Evolutionary conservation across 1,284 basidiomycete genomes (phyloP), one percentile per base, ranked within the genome.

Genomic region (Microbotryum silenes-acaulis): DNA sequence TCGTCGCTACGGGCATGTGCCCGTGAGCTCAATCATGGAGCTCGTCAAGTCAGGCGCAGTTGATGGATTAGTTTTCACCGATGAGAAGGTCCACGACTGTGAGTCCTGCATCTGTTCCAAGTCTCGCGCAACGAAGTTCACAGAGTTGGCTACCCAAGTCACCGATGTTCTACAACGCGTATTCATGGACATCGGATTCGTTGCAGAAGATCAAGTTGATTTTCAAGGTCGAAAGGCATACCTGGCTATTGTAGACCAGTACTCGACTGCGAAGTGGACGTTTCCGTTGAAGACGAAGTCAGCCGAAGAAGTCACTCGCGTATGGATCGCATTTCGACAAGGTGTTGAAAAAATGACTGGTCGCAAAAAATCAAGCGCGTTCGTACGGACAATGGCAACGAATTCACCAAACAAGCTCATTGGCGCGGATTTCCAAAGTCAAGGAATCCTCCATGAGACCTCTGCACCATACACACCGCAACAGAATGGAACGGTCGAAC

Each of bases 341-440:
- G 59, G 61, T 56, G 64, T 68, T 8, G 70, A 75, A 55, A 69
- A 62, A 29, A 56, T 65, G 25, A 66, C 67, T 16, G 70, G 68
- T 1, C 12, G n/a, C 18, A 66, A 60, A n/a, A n/a, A 44, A 72
- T 80, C 57, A 75, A 72, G 51, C 76, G 61, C 6, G 27, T 76
- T 4, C 61, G 72, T 2, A 62, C 57, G 20, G 62, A 64, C 52
- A 59, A 57, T 44, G 65, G 63, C 7, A 51, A 47, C 25, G 59
- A 66, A 47, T 66, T 63, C 42, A 54, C 49, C 16, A 54, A n/a
- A 49, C 23, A 48, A 51, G 14, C 31, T 51, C 8, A 57, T 61
- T 29, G 21, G 8, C 4, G 44, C 29, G 20, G 60, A 57, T 37
- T 44, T 59, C 18, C 8, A 37, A n/a, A 21, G 9, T 21, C 12